Base-by-base conservation (phyloP, 495 filamentous ascomycete species). In the Annulohypoxylon maeteangense region DNA sequence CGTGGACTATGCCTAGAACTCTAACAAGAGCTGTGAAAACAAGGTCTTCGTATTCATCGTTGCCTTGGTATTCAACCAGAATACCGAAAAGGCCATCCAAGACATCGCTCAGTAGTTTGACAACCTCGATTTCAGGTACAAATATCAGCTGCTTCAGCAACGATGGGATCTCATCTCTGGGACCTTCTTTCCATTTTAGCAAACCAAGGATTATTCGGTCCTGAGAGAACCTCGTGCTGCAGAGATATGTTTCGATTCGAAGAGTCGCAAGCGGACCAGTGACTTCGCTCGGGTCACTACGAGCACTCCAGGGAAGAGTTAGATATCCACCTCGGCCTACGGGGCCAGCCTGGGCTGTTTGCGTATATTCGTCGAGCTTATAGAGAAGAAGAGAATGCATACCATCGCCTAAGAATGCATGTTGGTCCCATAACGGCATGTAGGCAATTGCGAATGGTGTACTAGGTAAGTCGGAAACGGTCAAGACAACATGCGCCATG, bases 121-220 rank as follows among this genome's bases (percentile, higher is more conserved):
- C 95, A 25, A 98, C 92, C 80, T 99, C 95, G 55, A 98, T 97
- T 77, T 99, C 95, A 0, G 95, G 90, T 8, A 99, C 95, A 74
- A 98, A 99, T 7, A 92, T 88, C 38, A 98, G 85, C 65, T 92
- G 88, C 77, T 92, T 90, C 32, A 99, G 80, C 5, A 97, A 84
- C 18, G 88, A 84, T 1, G 92, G 81, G 0, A 95, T 83, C 22
- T 95, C 89, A 40, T 87, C 87, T 40, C 88, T 83, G 1, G 89
- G 82, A 31, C 90, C 87, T 16, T 94, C 89, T 69, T 88, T 92
- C 95, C 96, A 98, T 64, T 90, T 92, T 16, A 98, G 75, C 22
- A 99, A 82, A 20, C 91, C 90, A 42, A 98, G 81, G 12, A 99
- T 86, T 31, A 91, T 89, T 70, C 94, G 92, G 78, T 99, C 94